Evolutionary conservation across 768 basidiomycete species (phyloP).

Genomic region (Trametes gibbosa): DNA sequence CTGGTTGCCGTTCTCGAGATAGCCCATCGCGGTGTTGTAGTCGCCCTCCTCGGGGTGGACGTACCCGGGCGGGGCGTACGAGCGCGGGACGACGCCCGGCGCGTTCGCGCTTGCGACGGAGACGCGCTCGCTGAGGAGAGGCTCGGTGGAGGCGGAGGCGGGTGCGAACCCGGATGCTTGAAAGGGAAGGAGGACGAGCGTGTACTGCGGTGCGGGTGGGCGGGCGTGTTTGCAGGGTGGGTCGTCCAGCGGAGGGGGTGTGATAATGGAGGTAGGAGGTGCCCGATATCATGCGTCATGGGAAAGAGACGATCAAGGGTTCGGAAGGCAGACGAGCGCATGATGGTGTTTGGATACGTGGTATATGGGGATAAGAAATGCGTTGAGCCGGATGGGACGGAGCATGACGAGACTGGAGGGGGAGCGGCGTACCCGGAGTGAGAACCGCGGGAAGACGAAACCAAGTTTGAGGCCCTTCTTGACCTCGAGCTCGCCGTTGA

Average conservation of each 20-base stretch:
- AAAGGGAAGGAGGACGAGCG: conserved; percentile 42
- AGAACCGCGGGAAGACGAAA: conserved; percentile 44
- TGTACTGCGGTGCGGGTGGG: conserved; percentile 39
- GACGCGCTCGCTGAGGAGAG: conserved; percentile 41
- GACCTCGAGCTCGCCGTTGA: conserved; percentile 54
- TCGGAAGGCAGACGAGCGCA: background rate
- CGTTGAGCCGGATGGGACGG: background rate
- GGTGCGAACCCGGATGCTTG: conserved; percentile 42
- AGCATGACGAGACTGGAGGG: background rate
- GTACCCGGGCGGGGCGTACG: conserved; percentile 55
- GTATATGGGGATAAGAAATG: background rate
- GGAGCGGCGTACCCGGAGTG: conserved; percentile 41
- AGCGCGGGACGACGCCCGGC: conserved; percentile 39
- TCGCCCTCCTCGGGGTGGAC: conserved; percentile 40
- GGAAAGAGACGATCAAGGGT: background rate
- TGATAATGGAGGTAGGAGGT: too few relatives aligned
- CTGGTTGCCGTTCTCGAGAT: conserved; percentile 57
- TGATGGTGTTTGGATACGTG: background rate
- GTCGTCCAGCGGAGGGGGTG: too few relatives aligned
- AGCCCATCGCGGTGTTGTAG: conserved; percentile 50
- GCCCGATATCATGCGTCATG: too few relatives aligned
- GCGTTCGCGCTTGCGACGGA: conserved; percentile 39
- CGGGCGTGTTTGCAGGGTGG: too few relatives aligned
- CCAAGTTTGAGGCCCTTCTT: conserved; percentile 42
- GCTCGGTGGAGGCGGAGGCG: conserved; percentile 21